Evolutionary conservation across 2,329 filamentous ascomycete species (phyloP).

Genomic region (Cercospora sesami): DNA sequence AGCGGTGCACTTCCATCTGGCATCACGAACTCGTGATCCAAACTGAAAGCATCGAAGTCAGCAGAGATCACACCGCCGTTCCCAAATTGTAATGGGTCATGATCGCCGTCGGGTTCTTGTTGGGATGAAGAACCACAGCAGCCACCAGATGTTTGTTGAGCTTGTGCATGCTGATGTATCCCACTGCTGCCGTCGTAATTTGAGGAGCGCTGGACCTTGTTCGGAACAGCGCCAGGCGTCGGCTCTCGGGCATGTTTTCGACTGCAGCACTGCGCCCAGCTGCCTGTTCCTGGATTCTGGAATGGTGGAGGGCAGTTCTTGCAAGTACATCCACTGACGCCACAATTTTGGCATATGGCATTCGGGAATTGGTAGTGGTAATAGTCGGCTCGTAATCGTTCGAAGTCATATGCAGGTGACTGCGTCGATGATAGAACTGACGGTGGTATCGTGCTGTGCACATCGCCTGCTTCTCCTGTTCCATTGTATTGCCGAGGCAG

Average conservation of each 20-base stretch:
- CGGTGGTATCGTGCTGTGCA: constrained; percentile 11
- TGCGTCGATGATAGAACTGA: constrained; percentile 12
- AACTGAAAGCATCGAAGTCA: constrained; percentile 16
- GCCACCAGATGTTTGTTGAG: neutral
- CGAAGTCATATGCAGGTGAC: constrained; percentile 31
- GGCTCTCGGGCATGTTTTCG: constrained; percentile 36
- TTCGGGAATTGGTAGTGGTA: constrained; percentile 36
- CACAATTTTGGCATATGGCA: constrained; percentile 40
- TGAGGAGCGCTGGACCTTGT: constrained; percentile 23
- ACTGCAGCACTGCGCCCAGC: constrained; percentile 39
- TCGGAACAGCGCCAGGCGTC: constrained; percentile 24
- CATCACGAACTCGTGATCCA: constrained; percentile 20
- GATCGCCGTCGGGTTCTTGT: constrained; percentile 2
- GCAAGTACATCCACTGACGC: constrained; percentile 38
- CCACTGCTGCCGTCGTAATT: constrained; percentile 13
- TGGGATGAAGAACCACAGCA: constrained; percentile 3
- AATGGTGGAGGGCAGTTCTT: constrained; percentile 38
- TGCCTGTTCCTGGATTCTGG: constrained; percentile 34
- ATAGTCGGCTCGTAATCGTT: constrained; percentile 33
- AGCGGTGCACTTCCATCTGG: constrained; percentile 18
- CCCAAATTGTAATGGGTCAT: neutral
- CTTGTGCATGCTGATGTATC: constrained; percentile 12
- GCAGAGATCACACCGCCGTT: neutral
- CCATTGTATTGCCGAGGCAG: constrained; percentile 10
- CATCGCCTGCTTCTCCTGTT: neutral